Percentiles rank a stretch among this genome's conserved stretches.
phyloP scores from a whole-genome alignment of 2,329 filamentous ascomycete genomes.

The Scedosporium minutisporum region DNA sequence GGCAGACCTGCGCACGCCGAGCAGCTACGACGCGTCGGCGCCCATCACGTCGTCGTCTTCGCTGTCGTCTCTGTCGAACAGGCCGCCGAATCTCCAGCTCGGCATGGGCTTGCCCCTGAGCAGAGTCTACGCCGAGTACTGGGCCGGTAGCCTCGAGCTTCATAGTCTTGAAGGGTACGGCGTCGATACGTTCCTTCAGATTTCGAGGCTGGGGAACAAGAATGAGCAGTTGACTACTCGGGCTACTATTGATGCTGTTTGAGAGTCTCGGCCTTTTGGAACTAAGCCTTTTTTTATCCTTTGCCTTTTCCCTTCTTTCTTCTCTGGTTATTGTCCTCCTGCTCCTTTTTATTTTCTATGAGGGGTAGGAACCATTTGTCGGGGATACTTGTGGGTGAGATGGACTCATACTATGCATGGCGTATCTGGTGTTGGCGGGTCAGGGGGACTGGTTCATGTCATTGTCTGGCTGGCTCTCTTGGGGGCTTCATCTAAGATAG shows the following conservation, averaged over 20 bases:
- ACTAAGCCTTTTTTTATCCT: not conserved
- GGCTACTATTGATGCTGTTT: constrained; percentile 69
- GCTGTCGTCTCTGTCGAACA: constrained; percentile 67
- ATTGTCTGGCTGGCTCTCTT: not conserved
- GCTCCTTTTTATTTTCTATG: no score
- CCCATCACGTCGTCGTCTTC: constrained; percentile 24
- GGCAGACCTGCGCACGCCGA: constrained; percentile 31
- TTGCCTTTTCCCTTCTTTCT: not conserved
- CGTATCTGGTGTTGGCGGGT: not conserved
- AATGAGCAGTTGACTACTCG: constrained; percentile 83
- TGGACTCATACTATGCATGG: not conserved
- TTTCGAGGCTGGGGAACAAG: constrained; percentile 94
- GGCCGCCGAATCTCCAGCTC: constrained; percentile 76
- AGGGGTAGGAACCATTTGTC: not conserved
- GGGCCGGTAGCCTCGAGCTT: constrained; percentile 84
- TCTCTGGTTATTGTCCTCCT: not conserved
- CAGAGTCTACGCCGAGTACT: constrained; percentile 93
- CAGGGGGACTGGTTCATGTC: not conserved
- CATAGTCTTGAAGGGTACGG: constrained; percentile 94
- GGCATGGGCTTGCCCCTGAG: constrained; percentile 93
- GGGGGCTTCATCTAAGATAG: not conserved
- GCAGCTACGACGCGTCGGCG: constrained; percentile 18
- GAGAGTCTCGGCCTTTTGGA: constrained; percentile 11
- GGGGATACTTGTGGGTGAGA: not conserved
- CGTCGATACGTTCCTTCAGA: constrained; percentile 90